These are phyloP conservation scores for Podaxis carcinomalis DNA, from an alignment of 768 basidiomycete genomes.

Conservation along the genomic window DNA sequence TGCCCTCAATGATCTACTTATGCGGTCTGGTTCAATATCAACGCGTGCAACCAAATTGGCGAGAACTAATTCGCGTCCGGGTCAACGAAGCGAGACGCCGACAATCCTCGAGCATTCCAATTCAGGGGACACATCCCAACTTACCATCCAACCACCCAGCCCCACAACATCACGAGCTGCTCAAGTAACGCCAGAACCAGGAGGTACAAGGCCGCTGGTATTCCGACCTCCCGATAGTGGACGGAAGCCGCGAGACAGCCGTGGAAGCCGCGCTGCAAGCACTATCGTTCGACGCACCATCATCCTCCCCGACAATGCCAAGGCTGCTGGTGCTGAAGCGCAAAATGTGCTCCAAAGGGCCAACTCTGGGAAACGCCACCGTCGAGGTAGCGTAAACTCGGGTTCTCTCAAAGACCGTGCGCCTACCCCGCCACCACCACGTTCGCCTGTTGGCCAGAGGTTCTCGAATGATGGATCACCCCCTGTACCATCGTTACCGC, in stretches of 20 bases:
- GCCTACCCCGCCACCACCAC: conserved; percentile 83
- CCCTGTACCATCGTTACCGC: conserved; percentile 63
- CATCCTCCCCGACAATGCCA: conserved; percentile 68
- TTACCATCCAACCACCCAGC: conserved; percentile 5
- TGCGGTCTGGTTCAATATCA: conserved; percentile 59
- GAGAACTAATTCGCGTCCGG: conserved; percentile 38
- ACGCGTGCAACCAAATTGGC: conserved; percentile 41
- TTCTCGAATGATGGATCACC: conserved; percentile 68
- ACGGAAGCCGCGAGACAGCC: conserved; percentile 17
- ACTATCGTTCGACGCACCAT: conserved; percentile 74
- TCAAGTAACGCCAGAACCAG: not conserved
- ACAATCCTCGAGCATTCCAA: conserved; percentile 1
- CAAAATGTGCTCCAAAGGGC: conserved; percentile 33
- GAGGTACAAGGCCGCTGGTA: conserved; percentile 29
- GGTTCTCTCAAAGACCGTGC: conserved; percentile 76
- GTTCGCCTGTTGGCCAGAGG: conserved; percentile 45
- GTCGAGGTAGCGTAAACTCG: conserved; percentile 56
- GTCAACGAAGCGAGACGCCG: conserved; percentile 3
- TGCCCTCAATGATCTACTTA: conserved; percentile 65
- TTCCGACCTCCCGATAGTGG: conserved; percentile 31
- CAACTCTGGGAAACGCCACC: conserved; percentile 47
- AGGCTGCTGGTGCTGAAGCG: conserved; percentile 43
- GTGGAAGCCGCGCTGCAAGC: conserved; percentile 23
- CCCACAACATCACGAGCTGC: conserved; percentile 1
- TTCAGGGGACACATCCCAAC: conserved; percentile 8